Evolutionary conservation across 371 early-diverging fungal genomes (phyloP), one percentile per base, ranked within the genome.

Genomic region (Mucor velutinosus): DNA sequence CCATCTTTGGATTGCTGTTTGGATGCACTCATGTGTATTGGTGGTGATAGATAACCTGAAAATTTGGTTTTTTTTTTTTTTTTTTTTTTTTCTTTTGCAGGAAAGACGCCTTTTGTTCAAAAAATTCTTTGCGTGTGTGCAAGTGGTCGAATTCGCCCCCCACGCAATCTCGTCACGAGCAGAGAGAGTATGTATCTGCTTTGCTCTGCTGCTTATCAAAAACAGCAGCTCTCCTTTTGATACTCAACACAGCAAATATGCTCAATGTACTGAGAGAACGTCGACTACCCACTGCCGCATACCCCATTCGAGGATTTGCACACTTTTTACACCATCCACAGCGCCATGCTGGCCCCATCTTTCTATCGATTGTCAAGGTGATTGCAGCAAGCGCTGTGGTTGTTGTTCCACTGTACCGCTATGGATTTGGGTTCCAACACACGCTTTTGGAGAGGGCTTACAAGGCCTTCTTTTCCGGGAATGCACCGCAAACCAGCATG

Each of bases 221-320:
- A 4, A 33, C 33, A 33, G 33, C 37, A 41, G 6, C 41, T 25
- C 2, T 12, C 25, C 27, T 12, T 53, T 53, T 53, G 53, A 53
- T 27, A 27, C 27, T 53, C 53, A 25, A 53, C 27, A 41, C 12
- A 51, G 19, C 27, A 12, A 17, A 15, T 10, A 39, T 62, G 53
- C 33, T 64, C 4, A 6, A 37, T 12, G n/a, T 64, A 23, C 11
- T 64, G 4, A 39, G 35, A 29, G 64, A 64, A 41, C 56, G 57
- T 12, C 57, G 30, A 19, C 57, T 74, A 10, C 74, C 74, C 1
- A 61, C 66, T 21, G 70, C 58, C 1, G 32, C 62, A 25, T 81
- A 81, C 37, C 81, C 81, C 12, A 29, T 81, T 17, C 72, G 76
- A 10, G 81, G 81, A 7, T 61, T 78, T 37, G 32, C 67, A n/a